A percentile compares a stretch with the other conserved stretches of the same genome.
Conservation (phyloP, 345 rosid species). For the Eucalyptus paniculata region DNA sequence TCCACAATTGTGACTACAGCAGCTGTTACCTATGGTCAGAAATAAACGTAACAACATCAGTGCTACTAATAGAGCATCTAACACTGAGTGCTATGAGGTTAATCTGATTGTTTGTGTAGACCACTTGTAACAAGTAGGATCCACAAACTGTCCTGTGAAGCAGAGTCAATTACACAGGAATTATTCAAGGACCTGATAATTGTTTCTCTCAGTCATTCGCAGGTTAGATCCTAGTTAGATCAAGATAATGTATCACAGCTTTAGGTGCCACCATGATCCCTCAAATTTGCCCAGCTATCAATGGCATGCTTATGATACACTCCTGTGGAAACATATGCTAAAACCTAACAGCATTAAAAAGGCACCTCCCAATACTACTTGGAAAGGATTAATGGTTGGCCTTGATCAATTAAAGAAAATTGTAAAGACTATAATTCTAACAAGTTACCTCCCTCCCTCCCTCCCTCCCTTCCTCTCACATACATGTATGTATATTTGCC, state of each 20-base stretch:
- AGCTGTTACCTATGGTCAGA: constrained; percentile 46
- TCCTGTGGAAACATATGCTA: background rate
- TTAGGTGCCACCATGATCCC: background rate
- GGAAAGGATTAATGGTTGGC: background rate
- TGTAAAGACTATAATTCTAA: background rate
- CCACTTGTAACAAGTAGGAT: background rate
- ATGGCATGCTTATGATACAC: background rate
- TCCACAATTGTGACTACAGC: constrained; percentile 67
- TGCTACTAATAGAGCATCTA: background rate
- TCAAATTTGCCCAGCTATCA: background rate
- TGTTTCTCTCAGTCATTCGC: background rate
- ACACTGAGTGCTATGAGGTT: background rate
- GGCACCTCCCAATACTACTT: background rate
- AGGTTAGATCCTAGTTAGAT: background rate
- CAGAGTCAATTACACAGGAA: background rate
- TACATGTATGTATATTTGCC: background rate
- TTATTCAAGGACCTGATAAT: background rate
- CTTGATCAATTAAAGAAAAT: background rate
- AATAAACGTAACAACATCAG: background rate
- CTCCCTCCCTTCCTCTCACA: background rate
- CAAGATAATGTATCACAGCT: background rate
- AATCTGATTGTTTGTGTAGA: background rate
- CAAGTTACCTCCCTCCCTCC: background rate
- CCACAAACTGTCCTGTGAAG: background rate
- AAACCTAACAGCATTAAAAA: background rate